Base-by-base conservation (phyloP, 805 yeast species). In the Yarrowia sp. region DNA sequence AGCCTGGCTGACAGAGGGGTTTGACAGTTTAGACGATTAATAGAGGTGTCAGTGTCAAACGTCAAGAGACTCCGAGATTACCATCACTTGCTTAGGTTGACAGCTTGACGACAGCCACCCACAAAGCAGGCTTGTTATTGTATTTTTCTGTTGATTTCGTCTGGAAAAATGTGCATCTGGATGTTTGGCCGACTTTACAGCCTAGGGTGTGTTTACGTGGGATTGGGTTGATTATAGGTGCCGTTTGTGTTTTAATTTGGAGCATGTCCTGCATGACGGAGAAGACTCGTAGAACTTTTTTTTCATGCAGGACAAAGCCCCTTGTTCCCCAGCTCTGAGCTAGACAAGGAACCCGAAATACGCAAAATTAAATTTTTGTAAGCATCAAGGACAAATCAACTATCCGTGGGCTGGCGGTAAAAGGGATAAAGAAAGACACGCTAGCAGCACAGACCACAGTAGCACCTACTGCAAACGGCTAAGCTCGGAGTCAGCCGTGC, bases 281-380 rank as follows among this genome's bases (percentile, higher is more conserved):
- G 56, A 50, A 50, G 56, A 17, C 56, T 50, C 56, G 56, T 50
- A 13, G 56, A 50, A 50, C 56, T 34, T 50, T 50, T 36, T 34
- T 36, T 12, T 19, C 42, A 15, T 50, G 56, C 56, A 50, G 19
- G 17, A 36, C 56, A 50, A 50, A 36, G 30, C 3, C 17, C 42
- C 12, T 50, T 50, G 56, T 50, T 50, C 56, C 56, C 56, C 56
- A 50, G 40, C 56, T 36, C 42, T 33, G 55, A 19, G 19, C 20
- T 14, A 24, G 9, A 13, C 13, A 10, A 46, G 30, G 14, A 17
- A 9, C 17, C 24, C 9, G n/a, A 34, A n/a, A n/a, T 15, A 9
- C 34, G 40, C 14, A 17, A 49, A 49, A 49, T 33, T 49, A 49
- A 24, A 33, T 49, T 49, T 36, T 24, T 24, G 30, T 30, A 9